Percentiles rank a stretch among this genome's conserved stretches.
Conservation (phyloP, 2,329 filamentous ascomycete species). For the Pestalotiopsis sp. region DNA sequence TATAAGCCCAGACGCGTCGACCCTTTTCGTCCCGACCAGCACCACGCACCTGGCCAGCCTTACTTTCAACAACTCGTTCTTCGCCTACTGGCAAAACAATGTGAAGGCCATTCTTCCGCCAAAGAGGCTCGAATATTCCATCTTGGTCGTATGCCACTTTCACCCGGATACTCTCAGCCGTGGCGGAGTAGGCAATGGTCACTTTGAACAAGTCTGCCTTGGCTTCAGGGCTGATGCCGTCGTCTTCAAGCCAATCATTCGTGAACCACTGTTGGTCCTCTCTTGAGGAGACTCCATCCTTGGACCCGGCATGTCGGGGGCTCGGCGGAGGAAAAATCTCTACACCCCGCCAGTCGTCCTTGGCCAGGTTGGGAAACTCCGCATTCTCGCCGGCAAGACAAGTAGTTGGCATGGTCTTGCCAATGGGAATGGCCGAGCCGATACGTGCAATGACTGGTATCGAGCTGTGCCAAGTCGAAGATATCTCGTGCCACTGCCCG, state of each 20-base stretch:
- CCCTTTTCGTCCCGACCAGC: conserved; percentile 23
- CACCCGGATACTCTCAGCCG: conserved; percentile 20
- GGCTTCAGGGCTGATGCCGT: conserved; percentile 28
- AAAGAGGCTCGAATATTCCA: conserved; percentile 29
- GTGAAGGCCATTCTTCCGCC: conserved; percentile 27
- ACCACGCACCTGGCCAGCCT: not conserved
- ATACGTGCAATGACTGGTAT: conserved; percentile 43
- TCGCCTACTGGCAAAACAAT: conserved; percentile 34
- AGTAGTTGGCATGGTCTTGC: conserved; percentile 36
- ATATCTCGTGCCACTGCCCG: conserved; percentile 42
- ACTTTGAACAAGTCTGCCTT: conserved; percentile 27
- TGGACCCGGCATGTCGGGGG: conserved; percentile 12
- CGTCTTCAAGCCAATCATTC: conserved; percentile 34
- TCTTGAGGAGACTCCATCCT: too few species aligned
- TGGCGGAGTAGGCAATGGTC: conserved; percentile 23
- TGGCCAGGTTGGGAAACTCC: conserved; percentile 40
- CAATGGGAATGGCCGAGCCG: conserved; percentile 41
- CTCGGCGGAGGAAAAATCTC: conserved; percentile 44
- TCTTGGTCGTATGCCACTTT: conserved; percentile 18
- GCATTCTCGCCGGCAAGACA: conserved; percentile 35
- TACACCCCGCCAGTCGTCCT: conserved; percentile 44
- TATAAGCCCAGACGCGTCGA: conserved; percentile 20
- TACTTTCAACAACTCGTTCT: conserved; percentile 26
- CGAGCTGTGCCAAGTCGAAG: conserved; percentile 44
- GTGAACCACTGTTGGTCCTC: too few species aligned